Evolutionary conservation across 2,329 filamentous ascomycete genomes (phyloP), one percentile per base, ranked within the genome.

Genomic region (Botryotinia calthae): DNA sequence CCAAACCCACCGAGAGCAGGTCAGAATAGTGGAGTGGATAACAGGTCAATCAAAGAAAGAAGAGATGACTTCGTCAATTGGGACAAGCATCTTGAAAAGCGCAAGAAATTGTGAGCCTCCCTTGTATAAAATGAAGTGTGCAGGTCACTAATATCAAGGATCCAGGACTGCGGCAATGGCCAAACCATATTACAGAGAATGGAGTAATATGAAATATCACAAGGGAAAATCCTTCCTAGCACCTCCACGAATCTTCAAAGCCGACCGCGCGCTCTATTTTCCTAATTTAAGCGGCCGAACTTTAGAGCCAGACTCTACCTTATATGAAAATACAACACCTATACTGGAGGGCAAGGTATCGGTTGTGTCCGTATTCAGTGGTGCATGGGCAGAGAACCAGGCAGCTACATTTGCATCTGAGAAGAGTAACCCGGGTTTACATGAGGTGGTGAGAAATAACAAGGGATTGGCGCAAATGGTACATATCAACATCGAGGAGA

Each of bases 151-250:
- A 77, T 73, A 37, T 70, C 40, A 42, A 67, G 22, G 34, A 78
- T 76, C 6, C 6, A 93, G 91, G 71, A 93, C 93, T 62, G 87
- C 88, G 77, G 90, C 94, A 81, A 91, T 97, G 80, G 86, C 91
- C 31, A 93, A 93, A 73, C 95, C 95, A 2, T 99, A 99, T 83
- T 99, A 97, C 84, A 92, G 94, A 82, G 95, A 99, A 86, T 98
- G 94, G 92, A 89, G 89, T 74, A 96, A 97, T 83, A 88, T 98
- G 82, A 86, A 87, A 70, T 87, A 91, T 76, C 91, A 96, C 83
- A 89, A 94, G 78, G 96, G 96, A 79, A 99, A 99, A 83, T 94
- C 94, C 37, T 99, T 98, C 84, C 85, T 95, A 69, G 90, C 94
- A 31, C 95, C 95, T 54, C 89, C 92, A 6, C 87, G 91, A n/a